Base-by-base conservation (phyloP, 345 rosid species). In the Lepidium sativum region DNA sequence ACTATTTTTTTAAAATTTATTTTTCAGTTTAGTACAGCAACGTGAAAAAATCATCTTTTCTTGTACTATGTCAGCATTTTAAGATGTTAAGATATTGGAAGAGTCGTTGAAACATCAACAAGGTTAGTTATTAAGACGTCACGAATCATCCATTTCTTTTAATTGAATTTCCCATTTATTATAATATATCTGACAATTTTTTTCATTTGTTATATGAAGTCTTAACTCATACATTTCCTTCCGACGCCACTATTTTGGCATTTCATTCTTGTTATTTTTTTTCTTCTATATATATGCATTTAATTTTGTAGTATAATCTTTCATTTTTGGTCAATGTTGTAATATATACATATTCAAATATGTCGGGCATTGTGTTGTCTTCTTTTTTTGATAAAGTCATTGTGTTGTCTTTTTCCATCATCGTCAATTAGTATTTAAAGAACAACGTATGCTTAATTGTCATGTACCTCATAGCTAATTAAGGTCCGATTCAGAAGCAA, bases 401-500 rank as follows among this genome's bases (percentile, higher is more conserved):
- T 51, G 25, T 47, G 21, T 65, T 4, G 41, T 53, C 54, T 41
- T 65, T 12, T 31, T 41, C 32, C 12, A 21, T n/a, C 21, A 31
- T 41, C 21, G 20, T 41, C 33, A 41, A 44, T 23, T 55, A 48
- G 38, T 55, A 34, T 54, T 32, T 55, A 37, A 44, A 39, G 49
- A 63, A 54, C 38, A 45, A 23, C 45, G 48, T 47, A 55, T 35
- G 63, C 35, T 34, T 67, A 47, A 56, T 45, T 45, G 38, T 55
- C 64, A 44, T 67, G 57, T 67, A 57, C 40, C 9, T 18, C n/a
- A 27, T 47, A 23, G 31, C 41, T 57, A 48, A 47, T 56, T 48
- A 35, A 8, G 39, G 71, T 39, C 56, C 16, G 29, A 56, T 67
- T 67, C 71, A 67, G 45, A 45, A 34, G 43, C 45, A 67, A 56